Percentiles rank a stretch among this genome's conserved stretches.
Conservation (phyloP, 345 rosid species). For the Populus ilicifolia region DNA sequence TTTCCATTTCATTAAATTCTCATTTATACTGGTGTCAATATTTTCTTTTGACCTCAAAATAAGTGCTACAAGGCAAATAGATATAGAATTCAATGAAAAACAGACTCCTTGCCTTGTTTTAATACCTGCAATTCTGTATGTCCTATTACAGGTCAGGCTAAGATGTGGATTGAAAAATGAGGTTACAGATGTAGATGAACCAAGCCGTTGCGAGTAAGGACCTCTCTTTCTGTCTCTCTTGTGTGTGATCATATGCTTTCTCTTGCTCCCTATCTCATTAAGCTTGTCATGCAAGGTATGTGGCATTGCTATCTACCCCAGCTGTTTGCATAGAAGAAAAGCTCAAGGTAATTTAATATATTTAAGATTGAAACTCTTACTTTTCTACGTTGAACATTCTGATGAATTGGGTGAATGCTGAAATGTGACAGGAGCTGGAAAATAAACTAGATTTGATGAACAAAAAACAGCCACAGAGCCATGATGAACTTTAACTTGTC, state of each 20-base stretch:
- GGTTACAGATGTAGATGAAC: constrained; percentile 81
- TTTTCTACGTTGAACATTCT: background rate
- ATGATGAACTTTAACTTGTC: constrained; percentile 60
- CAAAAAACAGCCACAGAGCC: constrained; percentile 54
- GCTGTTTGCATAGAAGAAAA: constrained; percentile 68
- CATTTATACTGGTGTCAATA: too few species aligned
- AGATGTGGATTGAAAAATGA: constrained; percentile 84
- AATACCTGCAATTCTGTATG: constrained; percentile 1
- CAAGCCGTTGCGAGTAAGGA: constrained; percentile 97
- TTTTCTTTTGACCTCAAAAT: background rate
- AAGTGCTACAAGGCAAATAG: background rate
- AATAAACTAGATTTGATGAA: constrained; percentile 62
- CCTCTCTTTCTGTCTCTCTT: background rate
- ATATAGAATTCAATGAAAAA: background rate
- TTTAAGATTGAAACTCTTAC: background rate
- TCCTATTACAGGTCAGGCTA: constrained; percentile 57
- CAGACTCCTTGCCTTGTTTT: background rate
- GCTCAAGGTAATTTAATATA: constrained; percentile 50
- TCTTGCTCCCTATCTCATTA: background rate
- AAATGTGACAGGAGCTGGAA: constrained; percentile 54
- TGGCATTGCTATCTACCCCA: constrained; percentile 67
- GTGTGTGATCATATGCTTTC: background rate
- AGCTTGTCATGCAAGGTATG: constrained; percentile 50
- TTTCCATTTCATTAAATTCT: background rate
- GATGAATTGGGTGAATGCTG: background rate